phyloP scores from a whole-genome alignment of 1,284 basidiomycete species.

The Moniliophthora roreri region DNA sequence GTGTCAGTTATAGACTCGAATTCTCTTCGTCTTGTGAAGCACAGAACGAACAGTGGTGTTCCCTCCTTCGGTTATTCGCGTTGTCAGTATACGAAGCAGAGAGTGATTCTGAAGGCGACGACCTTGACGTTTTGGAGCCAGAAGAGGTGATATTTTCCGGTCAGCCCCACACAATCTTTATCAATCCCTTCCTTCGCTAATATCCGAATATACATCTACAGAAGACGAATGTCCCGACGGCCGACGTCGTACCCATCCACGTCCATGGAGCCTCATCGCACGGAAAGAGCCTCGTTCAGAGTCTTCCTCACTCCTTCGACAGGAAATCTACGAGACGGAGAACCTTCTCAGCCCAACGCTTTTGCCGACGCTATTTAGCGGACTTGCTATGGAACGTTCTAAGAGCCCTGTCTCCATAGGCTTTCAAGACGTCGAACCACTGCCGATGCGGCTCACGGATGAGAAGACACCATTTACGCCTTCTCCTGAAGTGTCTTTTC shows the following conservation, averaged over 20 bases:
- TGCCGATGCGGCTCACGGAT: not conserved
- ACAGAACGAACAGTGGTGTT: slow-evolving; percentile 37
- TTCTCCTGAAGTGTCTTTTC: not conserved
- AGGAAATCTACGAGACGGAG: slow-evolving; percentile 21
- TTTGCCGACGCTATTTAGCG: slow-evolving; percentile 26
- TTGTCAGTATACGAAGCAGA: slow-evolving; percentile 19
- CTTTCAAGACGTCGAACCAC: not conserved
- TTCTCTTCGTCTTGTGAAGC: slow-evolving; percentile 25
- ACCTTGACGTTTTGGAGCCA: not conserved
- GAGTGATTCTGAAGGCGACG: slow-evolving; percentile 7
- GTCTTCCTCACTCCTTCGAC: slow-evolving; percentile 32
- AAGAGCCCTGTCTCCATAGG: not conserved
- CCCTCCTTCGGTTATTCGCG: slow-evolving; percentile 28
- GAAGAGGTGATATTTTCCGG: not conserved
- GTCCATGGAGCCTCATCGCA: slow-evolving; percentile 38
- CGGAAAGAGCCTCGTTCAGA: slow-evolving; percentile 36
- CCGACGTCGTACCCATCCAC: slow-evolving; percentile 26
- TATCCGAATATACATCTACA: slow-evolving; percentile 1
- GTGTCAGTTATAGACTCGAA: slow-evolving; percentile 20
- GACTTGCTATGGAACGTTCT: too few relatives aligned
- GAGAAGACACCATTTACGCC: not conserved
- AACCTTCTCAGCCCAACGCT: slow-evolving; percentile 30
- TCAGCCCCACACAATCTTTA: slow-evolving; percentile 21
- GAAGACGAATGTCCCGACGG: slow-evolving; percentile 28
- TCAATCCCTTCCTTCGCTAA: slow-evolving; percentile 6